Evolutionary conservation across 2,329 filamentous ascomycete genomes (phyloP).

Genomic region (Claviceps humidiphila): DNA sequence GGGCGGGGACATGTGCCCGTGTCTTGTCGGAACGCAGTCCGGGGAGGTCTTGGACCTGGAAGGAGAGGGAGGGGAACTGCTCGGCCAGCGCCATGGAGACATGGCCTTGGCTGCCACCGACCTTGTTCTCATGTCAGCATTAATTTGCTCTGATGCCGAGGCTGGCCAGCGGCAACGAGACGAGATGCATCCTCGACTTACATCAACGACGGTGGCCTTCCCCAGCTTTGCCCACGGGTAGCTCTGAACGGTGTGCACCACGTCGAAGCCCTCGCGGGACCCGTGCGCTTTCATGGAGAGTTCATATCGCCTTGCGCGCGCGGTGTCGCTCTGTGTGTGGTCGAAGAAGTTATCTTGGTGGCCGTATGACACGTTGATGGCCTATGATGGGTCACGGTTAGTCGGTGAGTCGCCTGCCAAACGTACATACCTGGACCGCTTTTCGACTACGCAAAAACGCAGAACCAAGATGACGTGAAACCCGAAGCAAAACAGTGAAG

Average conservation of each 20-base stretch:
- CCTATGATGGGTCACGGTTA: conserved; percentile 2
- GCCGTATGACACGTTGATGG: conserved; percentile 16
- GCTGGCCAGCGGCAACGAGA: no score
- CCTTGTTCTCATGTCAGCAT: conserved; percentile 8
- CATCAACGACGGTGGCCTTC: conserved; percentile 14
- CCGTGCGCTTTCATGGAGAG: conserved; percentile 19
- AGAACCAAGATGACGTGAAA: neutral
- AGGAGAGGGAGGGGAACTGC: conserved; percentile 16
- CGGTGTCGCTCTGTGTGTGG: conserved; percentile 15
- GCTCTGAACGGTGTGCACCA: conserved; percentile 10
- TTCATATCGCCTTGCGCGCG: conserved; percentile 16
- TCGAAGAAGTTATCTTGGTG: conserved; percentile 15
- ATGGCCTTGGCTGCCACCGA: conserved; percentile 15
- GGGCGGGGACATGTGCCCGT: conserved; percentile 15
- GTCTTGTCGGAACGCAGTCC: conserved; percentile 25
- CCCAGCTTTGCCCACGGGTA: conserved; percentile 14
- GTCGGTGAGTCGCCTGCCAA: no score
- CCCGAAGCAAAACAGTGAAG: neutral
- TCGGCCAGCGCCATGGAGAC: conserved; percentile 12
- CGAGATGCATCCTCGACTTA: conserved; percentile 4
- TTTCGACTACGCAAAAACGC: neutral
- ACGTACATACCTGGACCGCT: neutral
- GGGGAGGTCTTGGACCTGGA: conserved; percentile 37
- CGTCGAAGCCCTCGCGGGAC: conserved; percentile 11
- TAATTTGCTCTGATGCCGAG: no score